Percentiles rank a stretch among this genome's conserved stretches.
Conservation (phyloP, 148 eudicot genomes). For the Polygonum aviculare region DNA sequence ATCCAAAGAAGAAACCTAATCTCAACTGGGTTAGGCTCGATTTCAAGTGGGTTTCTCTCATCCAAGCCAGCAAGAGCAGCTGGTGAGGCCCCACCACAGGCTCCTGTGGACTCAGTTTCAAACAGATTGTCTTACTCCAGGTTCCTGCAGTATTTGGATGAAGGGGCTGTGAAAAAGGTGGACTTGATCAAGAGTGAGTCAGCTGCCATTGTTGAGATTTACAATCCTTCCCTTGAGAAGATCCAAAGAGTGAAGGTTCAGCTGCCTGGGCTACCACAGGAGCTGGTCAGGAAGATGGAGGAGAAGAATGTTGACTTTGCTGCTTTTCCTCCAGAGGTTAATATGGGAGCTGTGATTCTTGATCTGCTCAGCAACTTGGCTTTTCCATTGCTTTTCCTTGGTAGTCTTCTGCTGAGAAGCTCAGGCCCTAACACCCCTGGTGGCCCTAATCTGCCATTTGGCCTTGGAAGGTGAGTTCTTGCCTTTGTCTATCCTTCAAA, state of each 20-base stretch:
- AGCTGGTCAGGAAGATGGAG: conserved; percentile 52
- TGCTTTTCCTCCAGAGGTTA: conserved; percentile 46
- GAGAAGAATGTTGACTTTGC: conserved; percentile 73
- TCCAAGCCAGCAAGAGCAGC: conserved; percentile 35
- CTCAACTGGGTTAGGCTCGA: conserved; percentile 36
- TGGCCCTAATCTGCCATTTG: conserved; percentile 79
- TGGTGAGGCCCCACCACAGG: conserved; percentile 34
- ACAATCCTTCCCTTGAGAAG: conserved; percentile 41
- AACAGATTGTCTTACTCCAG: conserved; percentile 67
- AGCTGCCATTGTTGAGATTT: conserved; percentile 61
- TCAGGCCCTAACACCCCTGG: conserved; percentile 36
- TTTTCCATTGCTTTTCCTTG: conserved; percentile 71
- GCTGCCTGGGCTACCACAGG: conserved; percentile 60
- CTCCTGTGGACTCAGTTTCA: conserved; percentile 38
- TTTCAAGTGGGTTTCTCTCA: conserved; percentile 27
- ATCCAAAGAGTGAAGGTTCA: conserved; percentile 63
- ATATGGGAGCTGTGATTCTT: conserved; percentile 32
- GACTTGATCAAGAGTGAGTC: conserved; percentile 63
- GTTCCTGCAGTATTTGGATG: conserved; percentile 60
- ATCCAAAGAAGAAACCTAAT: conserved; percentile 37
- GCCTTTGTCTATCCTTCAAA: background rate
- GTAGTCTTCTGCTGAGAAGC: conserved; percentile 35
- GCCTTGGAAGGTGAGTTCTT: conserved; percentile 55
- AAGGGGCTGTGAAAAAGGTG: conserved; percentile 57
- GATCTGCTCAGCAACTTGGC: conserved; percentile 63